Evolutionary conservation across 305 asterid species (phyloP), one percentile per base, ranked within the genome.

Genomic region (Rubia peregrina): DNA sequence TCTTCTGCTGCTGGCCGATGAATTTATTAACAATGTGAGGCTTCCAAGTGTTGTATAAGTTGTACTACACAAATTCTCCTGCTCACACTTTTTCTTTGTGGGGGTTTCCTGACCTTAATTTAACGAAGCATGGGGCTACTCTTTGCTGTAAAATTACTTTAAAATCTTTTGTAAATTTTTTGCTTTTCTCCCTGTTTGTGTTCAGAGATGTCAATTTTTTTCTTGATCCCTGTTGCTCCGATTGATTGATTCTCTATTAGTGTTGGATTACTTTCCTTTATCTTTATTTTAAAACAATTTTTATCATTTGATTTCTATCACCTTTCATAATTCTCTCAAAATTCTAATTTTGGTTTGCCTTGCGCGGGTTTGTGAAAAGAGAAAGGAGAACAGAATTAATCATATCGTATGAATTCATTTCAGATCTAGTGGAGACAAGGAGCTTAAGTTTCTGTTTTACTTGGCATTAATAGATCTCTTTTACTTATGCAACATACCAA

Each of bases 1-100:
- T 69, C 89, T 94, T 72, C 77, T 91, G 79, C 96, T 85, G 86
- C 60, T 89, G 67, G 96, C 98, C 42, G 99, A 91, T 77, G 82
- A 85, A 79, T 94, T 94, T 75, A 87, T 91, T 82, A 90, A 91
- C 73, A 84, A 93, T 77, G 99, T 94, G 80, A 85, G 90, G 77
- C 82, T 74, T 74, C 48, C 69, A 73, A 63, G 53, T 65, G 60
- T 76, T 33, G 33, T 41, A 36, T 46, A 22, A 19, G 11, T 26
- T 19, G 48, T 0, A 8, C 1, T 59, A 16, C 44, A 49, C 26
- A 68, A 30, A 30, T n/a, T 48, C 24, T 16, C 36, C 13, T 38
- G 33, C 42, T 13, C 9, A 67, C 24, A 46, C 24, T 24, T 38
- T 67, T 67, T 38, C 17, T 17, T 44, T 22, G 51, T 7, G 10